Base-by-base conservation (phyloP, 73 alveolate genomes). In the Vitrella brassicaformis region DNA sequence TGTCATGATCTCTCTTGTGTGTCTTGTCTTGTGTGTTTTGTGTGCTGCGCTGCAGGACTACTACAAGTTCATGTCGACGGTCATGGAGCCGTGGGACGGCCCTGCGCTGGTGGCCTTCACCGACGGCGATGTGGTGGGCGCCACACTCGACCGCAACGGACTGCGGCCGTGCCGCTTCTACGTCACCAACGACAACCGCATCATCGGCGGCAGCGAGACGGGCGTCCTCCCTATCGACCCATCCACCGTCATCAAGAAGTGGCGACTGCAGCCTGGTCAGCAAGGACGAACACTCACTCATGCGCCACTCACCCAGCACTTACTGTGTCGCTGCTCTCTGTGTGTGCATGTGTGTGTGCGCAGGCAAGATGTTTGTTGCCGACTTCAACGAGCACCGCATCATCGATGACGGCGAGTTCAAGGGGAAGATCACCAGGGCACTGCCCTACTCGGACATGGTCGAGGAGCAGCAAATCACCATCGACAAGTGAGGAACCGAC, bases 101-200 rank as follows among this genome's bases (percentile, higher is more conserved):
- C 84, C 84, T 14, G 84, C 84, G 8, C 46, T 76, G 72, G 71
- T 76, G 8, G 32, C 71, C 72, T 76, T 76, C 77, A 76, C 84
- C 22, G 84, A 76, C 18, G 84, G 84, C 29, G 84, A 76, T 22
- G 71, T 70, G 26, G 77, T 76, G 45, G 84, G 84, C 1, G 25
- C 31, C 30, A 25, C 14, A 0, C 26, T 10, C 31, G 22, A 1
- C 19, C 0, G 86, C n/a, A 79, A 79, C 25, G 86, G 86, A 0
- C 71, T 79, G 47, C 64, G 86, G 0, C 86, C 86, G 0, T 71
- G 86, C 75, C 79, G 86, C 28, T 79, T 66, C 71, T 79, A 79
- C 29, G 79, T 76, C 47, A 76, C 84, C 19, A 76, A 76, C 19
- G 77, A 68, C 66, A 76, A 76, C 76, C 39, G 65, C 71, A 47